Base-by-base conservation (phyloP, 2,329 filamentous ascomycete species). In the Stachybotrys chartarum region DNA sequence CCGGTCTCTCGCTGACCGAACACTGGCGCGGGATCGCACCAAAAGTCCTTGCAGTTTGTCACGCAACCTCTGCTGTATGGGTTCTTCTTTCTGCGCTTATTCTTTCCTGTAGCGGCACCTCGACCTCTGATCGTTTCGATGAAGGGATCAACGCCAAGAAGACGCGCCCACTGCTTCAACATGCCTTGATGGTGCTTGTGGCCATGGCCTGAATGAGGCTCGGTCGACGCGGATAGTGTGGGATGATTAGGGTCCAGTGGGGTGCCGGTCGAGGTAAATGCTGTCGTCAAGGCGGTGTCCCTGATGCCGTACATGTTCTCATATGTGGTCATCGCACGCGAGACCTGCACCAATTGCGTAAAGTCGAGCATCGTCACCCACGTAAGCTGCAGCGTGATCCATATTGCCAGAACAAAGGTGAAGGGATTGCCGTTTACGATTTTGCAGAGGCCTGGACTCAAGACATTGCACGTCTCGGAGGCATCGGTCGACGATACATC, bases 341-440 rank as follows among this genome's bases (percentile, higher is more conserved):
- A 88, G 53, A 99, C 87, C 68, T 99, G 94, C 52, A 97, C 80
- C 53, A 97, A 85, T 69, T 99, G 95, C 6, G 97, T 95, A 60
- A 91, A 88, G 57, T 97, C 80, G 39, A 99, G 85, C 92, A 99
- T 97, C n/a, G 88, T 86, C 3, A 97, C 90, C 94, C 94, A 99
- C 18, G 90, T 87, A 35, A 97, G 81, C 71, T 99, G 95, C 48
- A 97, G 76, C 2, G 82, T 80, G 7, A 82, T 82, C 94, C 94
- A 99, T 31, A 90, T 74, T 12, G 83, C 82, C 18, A 96, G 78
- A 11, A 96, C 77, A 30, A 96, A 80, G 1, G 90, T 93, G 69
- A 93, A 96, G 0, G 90, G 80, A 67, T 97, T 93, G 52, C 87
- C 84, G 65, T 90, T 89, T 61, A 95, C 76, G 45, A 90, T 76